Conservation (phyloP, 257 asterid species). For the Solanum dulcamara region DNA sequence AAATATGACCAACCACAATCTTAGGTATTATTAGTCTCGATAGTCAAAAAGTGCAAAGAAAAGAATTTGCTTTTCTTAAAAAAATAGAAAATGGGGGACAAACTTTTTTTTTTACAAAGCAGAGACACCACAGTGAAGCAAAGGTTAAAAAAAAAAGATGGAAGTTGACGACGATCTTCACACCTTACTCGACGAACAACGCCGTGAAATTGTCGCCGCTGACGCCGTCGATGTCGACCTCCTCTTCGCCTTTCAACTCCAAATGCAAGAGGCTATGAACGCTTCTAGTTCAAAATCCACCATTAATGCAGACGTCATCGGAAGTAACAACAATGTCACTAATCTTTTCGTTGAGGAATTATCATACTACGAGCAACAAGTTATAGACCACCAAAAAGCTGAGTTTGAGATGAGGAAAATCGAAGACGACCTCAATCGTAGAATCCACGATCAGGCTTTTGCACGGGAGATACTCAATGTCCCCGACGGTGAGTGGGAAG, state of each 20-base stretch:
- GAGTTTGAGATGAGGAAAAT: conserved; percentile 17
- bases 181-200: conserved; percentile 13
- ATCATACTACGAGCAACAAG: conserved; percentile 16
- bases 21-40: too few relatives aligned
- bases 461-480: conserved; percentile 34
- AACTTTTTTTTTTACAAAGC: not conserved
- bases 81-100: not conserved
- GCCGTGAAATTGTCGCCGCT: conserved; percentile 9
- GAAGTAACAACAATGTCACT: conserved; percentile 3
- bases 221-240: conserved; percentile 4
- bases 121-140: not conserved
- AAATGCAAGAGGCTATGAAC: conserved; percentile 38
- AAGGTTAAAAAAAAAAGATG: not conserved
- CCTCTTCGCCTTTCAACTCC: conserved; percentile 32
- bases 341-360: conserved; percentile 17
- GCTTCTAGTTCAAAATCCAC: conserved; percentile 2
- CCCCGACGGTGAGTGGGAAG: conserved; percentile 38
- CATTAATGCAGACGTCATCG: conserved; percentile 5
- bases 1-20: too few relatives aligned
- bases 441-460: conserved; percentile 43
- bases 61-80: not conserved
- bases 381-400: conserved; percentile 11
- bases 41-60: not conserved
- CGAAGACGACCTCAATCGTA: conserved; percentile 39
- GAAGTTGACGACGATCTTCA: conserved; percentile 19